phyloP scores from a whole-genome alignment of 257 asterid genomes.

The Rehmannia glutinosa region DNA sequence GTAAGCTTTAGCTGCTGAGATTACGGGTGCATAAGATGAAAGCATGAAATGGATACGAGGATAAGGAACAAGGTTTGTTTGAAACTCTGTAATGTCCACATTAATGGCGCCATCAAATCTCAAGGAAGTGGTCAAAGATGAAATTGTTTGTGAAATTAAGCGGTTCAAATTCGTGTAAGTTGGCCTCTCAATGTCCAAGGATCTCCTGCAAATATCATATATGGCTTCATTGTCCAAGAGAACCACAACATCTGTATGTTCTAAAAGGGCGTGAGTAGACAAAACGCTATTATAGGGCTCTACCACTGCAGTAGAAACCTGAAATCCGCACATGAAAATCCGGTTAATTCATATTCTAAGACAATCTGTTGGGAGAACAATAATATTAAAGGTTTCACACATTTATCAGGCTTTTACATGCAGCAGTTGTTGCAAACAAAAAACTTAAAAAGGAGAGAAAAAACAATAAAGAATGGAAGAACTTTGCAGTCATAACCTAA shows the following conservation, averaged over 20 bases:
- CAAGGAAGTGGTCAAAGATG: constrained; percentile 38
- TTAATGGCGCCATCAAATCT: constrained; percentile 41
- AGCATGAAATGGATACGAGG: constrained; percentile 46
- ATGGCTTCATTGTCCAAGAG: constrained; percentile 43
- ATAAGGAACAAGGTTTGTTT: constrained; percentile 40
- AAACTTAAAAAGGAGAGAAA: background rate
- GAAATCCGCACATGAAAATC: background rate
- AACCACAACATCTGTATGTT: constrained; percentile 37
- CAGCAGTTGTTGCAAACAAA: background rate
- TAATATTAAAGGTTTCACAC: background rate
- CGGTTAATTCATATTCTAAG: background rate
- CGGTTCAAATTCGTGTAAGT: constrained; percentile 37
- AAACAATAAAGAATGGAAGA: background rate
- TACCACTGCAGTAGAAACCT: constrained; percentile 32
- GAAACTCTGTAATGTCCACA: too few relatives aligned
- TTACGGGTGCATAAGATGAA: constrained; percentile 43
- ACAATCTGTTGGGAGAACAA: background rate
- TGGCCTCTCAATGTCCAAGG: constrained; percentile 38
- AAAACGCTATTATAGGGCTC: constrained; percentile 36
- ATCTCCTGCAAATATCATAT: constrained; percentile 34
- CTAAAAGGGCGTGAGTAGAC: constrained; percentile 35
- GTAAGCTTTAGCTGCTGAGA: constrained; percentile 35
- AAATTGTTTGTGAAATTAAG: constrained; percentile 31
- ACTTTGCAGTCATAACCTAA: background rate
- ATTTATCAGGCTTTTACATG: background rate